phyloP scores from a whole-genome alignment of 176 grass and related monocot genomes.

The Dendrocalamus sinicus region DNA sequence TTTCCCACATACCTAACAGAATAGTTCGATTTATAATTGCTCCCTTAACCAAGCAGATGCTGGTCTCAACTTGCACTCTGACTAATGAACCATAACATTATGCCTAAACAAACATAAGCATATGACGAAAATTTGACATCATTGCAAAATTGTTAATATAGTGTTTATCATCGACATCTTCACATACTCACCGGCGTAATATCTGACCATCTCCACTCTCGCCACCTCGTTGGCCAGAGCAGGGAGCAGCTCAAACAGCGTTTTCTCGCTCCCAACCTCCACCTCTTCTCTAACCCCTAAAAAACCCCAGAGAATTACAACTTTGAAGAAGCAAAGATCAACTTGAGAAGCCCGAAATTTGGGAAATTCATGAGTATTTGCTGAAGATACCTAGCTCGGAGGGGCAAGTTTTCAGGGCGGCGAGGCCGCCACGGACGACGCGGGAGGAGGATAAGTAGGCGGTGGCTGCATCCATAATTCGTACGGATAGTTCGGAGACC shows the following conservation, averaged over 20 bases:
- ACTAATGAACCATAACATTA: neutral
- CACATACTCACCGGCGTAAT: slow-evolving; percentile 66
- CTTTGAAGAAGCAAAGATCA: neutral
- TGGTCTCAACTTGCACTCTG: neutral
- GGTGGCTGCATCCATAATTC: slow-evolving; percentile 35
- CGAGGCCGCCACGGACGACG: slow-evolving; percentile 50
- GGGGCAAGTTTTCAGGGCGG: slow-evolving; percentile 45
- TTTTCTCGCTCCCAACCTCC: slow-evolving; percentile 44
- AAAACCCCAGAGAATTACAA: neutral
- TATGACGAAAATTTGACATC: neutral
- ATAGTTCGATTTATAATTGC: neutral
- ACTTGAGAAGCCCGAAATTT: neutral
- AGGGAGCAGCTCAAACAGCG: slow-evolving; percentile 65
- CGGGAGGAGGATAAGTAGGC: slow-evolving; percentile 53
- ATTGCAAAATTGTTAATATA: neutral
- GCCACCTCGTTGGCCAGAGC: slow-evolving; percentile 81
- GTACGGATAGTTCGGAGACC: slow-evolving; percentile 45
- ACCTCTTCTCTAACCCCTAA: slow-evolving; percentile 45
- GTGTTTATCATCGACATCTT: neutral
- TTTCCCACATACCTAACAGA: neutral
- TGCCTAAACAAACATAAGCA: slow-evolving; percentile 8
- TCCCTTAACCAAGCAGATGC: neutral
- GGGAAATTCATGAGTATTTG: slow-evolving; percentile 12
- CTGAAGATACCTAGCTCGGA: slow-evolving; percentile 40
- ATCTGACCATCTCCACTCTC: slow-evolving; percentile 73